Evolutionary conservation across 805 yeast genomes (phyloP).

Genomic region (Ogataea paraovalis): DNA sequence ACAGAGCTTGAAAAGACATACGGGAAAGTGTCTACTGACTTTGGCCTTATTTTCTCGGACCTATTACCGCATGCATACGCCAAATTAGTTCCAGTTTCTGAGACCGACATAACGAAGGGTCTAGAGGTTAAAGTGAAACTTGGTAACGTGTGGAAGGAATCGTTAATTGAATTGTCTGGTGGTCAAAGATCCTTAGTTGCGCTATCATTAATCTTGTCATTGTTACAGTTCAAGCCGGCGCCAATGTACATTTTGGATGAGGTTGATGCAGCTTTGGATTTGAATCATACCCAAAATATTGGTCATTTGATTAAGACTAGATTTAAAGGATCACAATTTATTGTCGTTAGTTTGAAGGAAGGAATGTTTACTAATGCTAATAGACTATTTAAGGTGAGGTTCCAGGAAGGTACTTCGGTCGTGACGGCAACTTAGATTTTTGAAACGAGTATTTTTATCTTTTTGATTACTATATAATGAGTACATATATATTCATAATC

Average conservation of each 20-base stretch:
- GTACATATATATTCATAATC: too few relatives aligned
- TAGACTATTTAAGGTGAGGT: conserved; percentile 85
- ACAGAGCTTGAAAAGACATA: conserved; percentile 81
- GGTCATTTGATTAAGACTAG: conserved; percentile 94
- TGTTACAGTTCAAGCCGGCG: conserved; percentile 93
- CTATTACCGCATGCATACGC: conserved; percentile 87
- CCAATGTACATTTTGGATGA: conserved; percentile 98
- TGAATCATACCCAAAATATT: conserved; percentile 95
- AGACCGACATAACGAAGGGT: conserved; percentile 84
- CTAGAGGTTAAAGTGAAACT: conserved; percentile 84
- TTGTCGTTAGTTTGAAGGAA: conserved; percentile 93
- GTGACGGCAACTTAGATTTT: conserved; percentile 62
- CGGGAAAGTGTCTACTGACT: conserved; percentile 81
- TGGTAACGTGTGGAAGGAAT: conserved; percentile 94
- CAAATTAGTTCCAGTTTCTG: conserved; percentile 76
- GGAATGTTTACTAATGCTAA: conserved; percentile 99
- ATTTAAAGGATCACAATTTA: conserved; percentile 93
- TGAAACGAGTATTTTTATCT: not conserved
- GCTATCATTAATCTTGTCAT: conserved; percentile 83
- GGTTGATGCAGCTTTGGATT: conserved; percentile 96
- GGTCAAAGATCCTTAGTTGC: conserved; percentile 97
- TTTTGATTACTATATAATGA: too few relatives aligned
- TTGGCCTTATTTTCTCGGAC: conserved; percentile 86
- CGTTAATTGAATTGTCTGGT: conserved; percentile 91
- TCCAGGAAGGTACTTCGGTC: conserved; percentile 95